phyloP scores from a whole-genome alignment of 257 asterid genomes.

The Solanum ossicruentum region DNA sequence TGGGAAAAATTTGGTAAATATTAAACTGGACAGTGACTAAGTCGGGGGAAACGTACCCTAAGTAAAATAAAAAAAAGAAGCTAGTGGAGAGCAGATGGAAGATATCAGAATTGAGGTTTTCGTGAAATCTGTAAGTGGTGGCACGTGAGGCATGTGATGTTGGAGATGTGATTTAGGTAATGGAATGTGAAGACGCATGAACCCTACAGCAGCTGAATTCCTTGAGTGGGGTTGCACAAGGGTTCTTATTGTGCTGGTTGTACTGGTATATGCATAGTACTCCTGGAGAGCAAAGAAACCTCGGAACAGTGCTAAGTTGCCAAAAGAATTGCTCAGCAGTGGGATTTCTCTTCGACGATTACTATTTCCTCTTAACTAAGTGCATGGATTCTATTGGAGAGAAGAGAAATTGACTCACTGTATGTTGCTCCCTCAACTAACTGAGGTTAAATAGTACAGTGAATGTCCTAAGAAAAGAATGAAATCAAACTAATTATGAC shows the following conservation, averaged over 20 bases:
- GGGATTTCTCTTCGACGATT: neutral
- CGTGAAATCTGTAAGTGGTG: too few relatives aligned
- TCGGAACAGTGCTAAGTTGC: neutral
- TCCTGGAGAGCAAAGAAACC: neutral
- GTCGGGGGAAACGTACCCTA: neutral
- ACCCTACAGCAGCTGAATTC: neutral
- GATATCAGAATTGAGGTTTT: neutral
- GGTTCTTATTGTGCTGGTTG: neutral
- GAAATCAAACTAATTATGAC: neutral
- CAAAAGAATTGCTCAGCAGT: neutral
- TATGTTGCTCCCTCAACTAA: neutral
- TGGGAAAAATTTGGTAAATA: neutral
- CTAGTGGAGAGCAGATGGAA: neutral
- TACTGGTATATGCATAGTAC: neutral
- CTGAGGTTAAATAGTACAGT: neutral
- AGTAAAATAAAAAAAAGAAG: neutral
- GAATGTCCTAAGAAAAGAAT: neutral
- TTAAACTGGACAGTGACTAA: neutral
- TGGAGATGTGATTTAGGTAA: neutral
- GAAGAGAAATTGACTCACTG: neutral
- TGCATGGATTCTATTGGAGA: neutral
- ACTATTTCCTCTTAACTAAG: neutral
- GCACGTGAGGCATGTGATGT: neutral
- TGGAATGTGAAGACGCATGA: neutral
- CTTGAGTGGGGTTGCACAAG: neutral